Base-by-base conservation (phyloP, 192 early-diverging fungal species). In the Backusella tarrabulga region DNA sequence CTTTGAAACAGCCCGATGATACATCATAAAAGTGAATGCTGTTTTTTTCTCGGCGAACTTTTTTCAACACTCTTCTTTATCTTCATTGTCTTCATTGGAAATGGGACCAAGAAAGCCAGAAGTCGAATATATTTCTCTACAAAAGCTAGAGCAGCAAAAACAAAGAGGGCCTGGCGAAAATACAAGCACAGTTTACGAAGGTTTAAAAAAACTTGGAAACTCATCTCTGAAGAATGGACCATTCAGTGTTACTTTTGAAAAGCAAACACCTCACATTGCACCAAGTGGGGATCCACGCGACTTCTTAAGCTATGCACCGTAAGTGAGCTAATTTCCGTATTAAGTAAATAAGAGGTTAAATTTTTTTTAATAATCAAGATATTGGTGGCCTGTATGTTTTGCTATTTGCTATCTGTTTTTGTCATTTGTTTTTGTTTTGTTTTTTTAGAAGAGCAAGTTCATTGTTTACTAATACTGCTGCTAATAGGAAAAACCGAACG, bases 251-350 rank as follows among this genome's bases (percentile, higher is more conserved):
- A 54, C 50, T 23, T 69, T 41, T 34, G 63, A 75, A 32, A 82
- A 82, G 29, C 21, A 42, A 34, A 9, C 41, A 11, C 74, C 69
- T 14, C 75, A 79, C 69, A 79, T 76, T 42, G 77, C 81, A 19
- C 74, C 81, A 21, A 75, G 73, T 34, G 67, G 71, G 12, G 81
- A 82, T 35, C 42, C 60, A 36, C 74, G 68, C 21, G 81, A 82
- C 44, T 82, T 82, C 76, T 44, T 79, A 9, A 79, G 77, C 60
- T 78, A 79, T 71, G 81, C 81, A 41, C 81, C 81, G 77, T 82
- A 77, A 60, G 79, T 76, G 21, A 34, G 17, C 21, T 4, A 38
- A 69, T 21, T 6, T 34, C 7, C 2, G 19, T 26, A 60, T 26
- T 23, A 56, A 56, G 7, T 23, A 6, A 26, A 56, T 6, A 56